These are phyloP conservation scores for Physcomitrellopsis africana DNA, from an alignment of 225 moss, liverwort and hornwort species.

Conservation along the genomic window DNA sequence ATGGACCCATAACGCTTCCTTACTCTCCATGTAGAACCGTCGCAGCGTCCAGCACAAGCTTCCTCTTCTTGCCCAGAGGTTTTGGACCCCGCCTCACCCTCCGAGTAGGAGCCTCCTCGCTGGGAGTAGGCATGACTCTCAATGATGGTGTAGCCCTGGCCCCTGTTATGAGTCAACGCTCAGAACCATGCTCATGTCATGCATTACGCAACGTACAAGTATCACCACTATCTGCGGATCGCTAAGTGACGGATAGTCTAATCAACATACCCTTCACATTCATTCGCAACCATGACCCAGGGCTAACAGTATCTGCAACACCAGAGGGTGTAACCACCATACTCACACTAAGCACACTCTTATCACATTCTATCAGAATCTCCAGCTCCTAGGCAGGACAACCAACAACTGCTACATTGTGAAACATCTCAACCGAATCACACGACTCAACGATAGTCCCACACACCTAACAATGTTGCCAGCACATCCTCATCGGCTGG, in stretches of 20 bases:
- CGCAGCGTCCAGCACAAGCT: conserved; percentile 57
- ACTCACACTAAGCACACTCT: too few relatives aligned
- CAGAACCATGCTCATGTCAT: background rate
- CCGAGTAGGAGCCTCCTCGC: conserved; percentile 30
- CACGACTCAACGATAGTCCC: background rate
- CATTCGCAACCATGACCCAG: too few relatives aligned
- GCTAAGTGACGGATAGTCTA: background rate
- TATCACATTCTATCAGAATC: too few relatives aligned
- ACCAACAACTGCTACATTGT: too few relatives aligned
- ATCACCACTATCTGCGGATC: too few relatives aligned
- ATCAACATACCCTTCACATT: background rate
- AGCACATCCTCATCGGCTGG: conserved; percentile 73
- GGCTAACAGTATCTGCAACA: too few relatives aligned
- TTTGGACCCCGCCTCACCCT: conserved; percentile 45
- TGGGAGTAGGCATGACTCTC: conserved; percentile 58
- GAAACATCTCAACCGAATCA: too few relatives aligned
- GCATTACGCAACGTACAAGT: background rate
- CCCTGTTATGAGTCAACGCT: conserved; percentile 31
- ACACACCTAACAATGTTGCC: conserved; percentile 65
- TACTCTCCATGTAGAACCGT: conserved; percentile 77
- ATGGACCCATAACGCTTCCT: conserved; percentile 17
- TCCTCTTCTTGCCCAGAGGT: conserved; percentile 60
- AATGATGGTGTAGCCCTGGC: conserved; percentile 60
- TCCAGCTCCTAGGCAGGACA: too few relatives aligned
- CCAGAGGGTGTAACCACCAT: too few relatives aligned